Conservation (phyloP, 1,284 basidiomycete genomes). For the Schizophyllum commune region DNA sequence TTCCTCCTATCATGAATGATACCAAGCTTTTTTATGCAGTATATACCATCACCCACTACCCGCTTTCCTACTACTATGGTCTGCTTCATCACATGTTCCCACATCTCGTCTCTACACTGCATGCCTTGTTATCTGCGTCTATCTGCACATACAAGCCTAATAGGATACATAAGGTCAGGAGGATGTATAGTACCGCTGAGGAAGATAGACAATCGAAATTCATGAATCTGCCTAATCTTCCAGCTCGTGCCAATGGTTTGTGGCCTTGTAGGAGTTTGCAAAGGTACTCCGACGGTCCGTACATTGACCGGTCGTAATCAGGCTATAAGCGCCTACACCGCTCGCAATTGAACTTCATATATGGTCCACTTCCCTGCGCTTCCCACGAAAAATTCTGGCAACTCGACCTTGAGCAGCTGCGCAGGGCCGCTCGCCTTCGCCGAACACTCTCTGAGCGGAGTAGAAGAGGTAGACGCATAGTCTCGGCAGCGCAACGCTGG, state of each 20-base stretch:
- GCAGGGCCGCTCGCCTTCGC: neutral
- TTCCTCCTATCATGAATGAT: neutral
- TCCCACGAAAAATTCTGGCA: neutral
- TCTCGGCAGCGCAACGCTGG: neutral
- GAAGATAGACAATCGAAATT: neutral
- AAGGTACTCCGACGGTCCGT: too few species aligned
- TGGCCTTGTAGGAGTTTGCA: too few species aligned
- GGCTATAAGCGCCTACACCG: too few species aligned
- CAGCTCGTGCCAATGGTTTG: too few species aligned
- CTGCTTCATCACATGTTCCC: neutral
- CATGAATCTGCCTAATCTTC: neutral
- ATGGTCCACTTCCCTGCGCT: neutral
- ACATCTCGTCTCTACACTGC: neutral
- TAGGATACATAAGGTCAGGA: neutral
- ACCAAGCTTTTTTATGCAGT: neutral
- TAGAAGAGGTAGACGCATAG: neutral
- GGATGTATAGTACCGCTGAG: neutral
- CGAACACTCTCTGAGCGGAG: neutral
- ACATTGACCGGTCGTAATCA: too few species aligned
- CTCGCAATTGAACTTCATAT: neutral
- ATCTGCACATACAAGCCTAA: neutral
- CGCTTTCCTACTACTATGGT: neutral
- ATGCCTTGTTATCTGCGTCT: neutral
- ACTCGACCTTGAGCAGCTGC: neutral
- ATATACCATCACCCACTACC: neutral